Evolutionary conservation across 495 filamentous ascomycete species (phyloP).

Genomic region (Lasiosphaeriaceae sp.): DNA sequence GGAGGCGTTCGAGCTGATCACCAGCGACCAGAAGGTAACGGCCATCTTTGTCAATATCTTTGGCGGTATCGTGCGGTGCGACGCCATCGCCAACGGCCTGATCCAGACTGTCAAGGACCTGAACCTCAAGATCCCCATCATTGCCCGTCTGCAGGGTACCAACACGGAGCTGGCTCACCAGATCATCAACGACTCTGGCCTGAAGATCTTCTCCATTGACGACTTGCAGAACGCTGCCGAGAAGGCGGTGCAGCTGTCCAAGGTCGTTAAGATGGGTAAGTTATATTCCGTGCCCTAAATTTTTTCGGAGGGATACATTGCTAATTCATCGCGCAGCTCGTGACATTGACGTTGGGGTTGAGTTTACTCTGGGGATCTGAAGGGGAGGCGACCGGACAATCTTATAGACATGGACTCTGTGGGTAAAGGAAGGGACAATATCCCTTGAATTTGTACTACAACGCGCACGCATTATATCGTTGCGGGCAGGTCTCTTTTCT

Average conservation of each 20-base stretch:
- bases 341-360: slow-evolving; percentile 96
- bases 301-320: neutral
- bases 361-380: slow-evolving; percentile 95
- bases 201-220: slow-evolving; percentile 99
- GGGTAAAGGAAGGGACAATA: neutral
- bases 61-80: slow-evolving; percentile 96
- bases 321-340: slow-evolving; percentile 54
- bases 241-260: slow-evolving; percentile 97
- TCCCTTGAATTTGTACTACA: too few species aligned
- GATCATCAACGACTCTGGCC: slow-evolving; percentile 94
- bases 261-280: slow-evolving; percentile 96
- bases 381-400: neutral
- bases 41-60: slow-evolving; percentile 99
- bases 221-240: slow-evolving; percentile 96
- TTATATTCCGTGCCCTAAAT: slow-evolving; percentile 16
- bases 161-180: slow-evolving; percentile 96
- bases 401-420: neutral
- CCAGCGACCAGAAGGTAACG: slow-evolving; percentile 94
- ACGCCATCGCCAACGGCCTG: slow-evolving; percentile 94
- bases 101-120: slow-evolving; percentile 91
- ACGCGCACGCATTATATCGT: neutral
- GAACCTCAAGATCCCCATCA: slow-evolving; percentile 92
- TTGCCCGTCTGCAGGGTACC: slow-evolving; percentile 94
- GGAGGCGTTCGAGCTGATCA: slow-evolving; percentile 97
- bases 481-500: neutral